phyloP scores from a whole-genome alignment of 208 protist genomes.

The Crithidia bombi region DNA sequence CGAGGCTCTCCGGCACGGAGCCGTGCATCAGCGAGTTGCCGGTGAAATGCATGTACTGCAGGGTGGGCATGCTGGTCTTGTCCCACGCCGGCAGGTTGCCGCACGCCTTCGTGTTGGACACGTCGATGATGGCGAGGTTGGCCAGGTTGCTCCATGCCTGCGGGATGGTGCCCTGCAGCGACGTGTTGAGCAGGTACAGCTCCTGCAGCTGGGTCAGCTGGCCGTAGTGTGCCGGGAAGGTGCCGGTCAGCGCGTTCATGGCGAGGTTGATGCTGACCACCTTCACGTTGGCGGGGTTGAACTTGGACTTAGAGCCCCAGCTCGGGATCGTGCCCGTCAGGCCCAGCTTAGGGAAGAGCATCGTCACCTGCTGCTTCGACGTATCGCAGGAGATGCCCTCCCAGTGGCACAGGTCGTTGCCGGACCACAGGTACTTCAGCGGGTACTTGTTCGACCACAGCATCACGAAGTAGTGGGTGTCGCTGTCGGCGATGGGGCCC shows the following conservation, averaged over 20 bases:
- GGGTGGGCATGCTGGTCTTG: constrained; percentile 19
- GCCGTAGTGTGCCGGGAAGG: constrained; percentile 38
- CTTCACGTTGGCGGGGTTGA: constrained; percentile 28
- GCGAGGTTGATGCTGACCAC: constrained; percentile 39
- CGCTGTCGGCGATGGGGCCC: constrained; percentile 21
- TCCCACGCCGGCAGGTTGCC: constrained; percentile 41
- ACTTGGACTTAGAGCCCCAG: constrained; percentile 18
- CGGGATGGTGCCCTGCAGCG: constrained; percentile 39
- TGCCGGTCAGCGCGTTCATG: constrained; percentile 30
- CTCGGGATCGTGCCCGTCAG: constrained; percentile 35
- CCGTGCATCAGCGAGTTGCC: constrained; percentile 35
- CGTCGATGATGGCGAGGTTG: constrained; percentile 28
- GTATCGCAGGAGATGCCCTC: constrained; percentile 46
- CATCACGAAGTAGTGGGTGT: constrained; percentile 41
- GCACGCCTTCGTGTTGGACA: constrained; percentile 47
- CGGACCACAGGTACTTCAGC: constrained; percentile 41
- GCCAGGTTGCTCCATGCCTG: constrained; percentile 39
- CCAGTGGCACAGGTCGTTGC: constrained; percentile 47
- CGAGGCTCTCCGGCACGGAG: constrained; percentile 32
- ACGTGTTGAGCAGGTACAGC: constrained; percentile 35
- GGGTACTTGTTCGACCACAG: constrained; percentile 29
- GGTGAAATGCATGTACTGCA: constrained; percentile 31
- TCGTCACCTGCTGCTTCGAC: constrained; percentile 27
- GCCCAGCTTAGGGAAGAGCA: constrained; percentile 27
- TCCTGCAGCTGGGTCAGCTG: constrained; percentile 30